Conservation (phyloP, 2,329 filamentous ascomycete genomes). For the Chrysoporthe deuterocubensis region DNA sequence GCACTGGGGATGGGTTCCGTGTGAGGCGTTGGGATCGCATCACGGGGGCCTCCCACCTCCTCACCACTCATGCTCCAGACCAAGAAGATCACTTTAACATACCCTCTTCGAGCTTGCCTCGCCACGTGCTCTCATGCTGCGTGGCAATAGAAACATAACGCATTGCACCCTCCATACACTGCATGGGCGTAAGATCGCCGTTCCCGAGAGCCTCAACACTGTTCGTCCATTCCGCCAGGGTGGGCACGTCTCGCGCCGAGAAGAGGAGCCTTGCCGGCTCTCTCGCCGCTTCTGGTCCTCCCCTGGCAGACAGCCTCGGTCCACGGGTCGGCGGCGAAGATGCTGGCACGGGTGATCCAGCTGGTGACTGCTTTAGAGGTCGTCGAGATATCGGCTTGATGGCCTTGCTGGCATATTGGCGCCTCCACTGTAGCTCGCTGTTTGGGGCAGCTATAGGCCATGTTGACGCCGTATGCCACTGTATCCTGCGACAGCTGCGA, state of each 20-base stretch:
- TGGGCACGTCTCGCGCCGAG: conserved; percentile 36
- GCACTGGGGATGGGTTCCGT: neutral
- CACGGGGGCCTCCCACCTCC: too few species aligned
- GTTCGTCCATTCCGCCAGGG: conserved; percentile 34
- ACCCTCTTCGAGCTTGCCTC: conserved; percentile 31
- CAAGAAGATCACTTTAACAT: conserved; percentile 12
- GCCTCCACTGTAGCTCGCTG: neutral
- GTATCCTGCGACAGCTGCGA: neutral
- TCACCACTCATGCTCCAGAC: neutral
- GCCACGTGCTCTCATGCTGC: conserved; percentile 33
- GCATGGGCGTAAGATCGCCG: conserved; percentile 31
- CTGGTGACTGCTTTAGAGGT: neutral
- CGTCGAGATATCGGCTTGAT: neutral
- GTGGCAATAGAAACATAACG: conserved; percentile 35
- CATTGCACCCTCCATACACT: conserved; percentile 32
- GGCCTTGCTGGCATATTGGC: conserved; percentile 16
- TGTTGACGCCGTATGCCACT: neutral
- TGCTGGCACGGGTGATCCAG: neutral
- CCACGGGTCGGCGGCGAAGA: neutral
- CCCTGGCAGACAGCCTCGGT: conserved; percentile 18
- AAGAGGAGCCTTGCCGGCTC: conserved; percentile 31
- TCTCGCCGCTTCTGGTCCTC: neutral
- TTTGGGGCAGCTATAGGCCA: too few species aligned
- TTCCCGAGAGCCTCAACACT: conserved; percentile 24
- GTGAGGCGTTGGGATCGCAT: too few species aligned